phyloP scores from a whole-genome alignment of 225 moss, liverwort and hornwort species.

The Marchantia polymorpha region DNA sequence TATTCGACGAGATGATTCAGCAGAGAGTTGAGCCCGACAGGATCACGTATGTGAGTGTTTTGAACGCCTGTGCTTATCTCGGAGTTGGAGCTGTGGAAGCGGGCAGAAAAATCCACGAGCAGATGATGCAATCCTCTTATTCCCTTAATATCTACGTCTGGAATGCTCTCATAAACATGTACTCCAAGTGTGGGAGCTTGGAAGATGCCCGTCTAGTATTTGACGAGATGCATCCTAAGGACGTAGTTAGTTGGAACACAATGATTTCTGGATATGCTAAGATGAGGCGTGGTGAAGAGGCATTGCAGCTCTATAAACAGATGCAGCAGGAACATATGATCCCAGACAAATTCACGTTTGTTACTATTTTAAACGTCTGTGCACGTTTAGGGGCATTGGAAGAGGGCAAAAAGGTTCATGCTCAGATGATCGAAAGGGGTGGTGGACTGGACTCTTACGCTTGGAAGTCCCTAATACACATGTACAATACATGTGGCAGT shows the following conservation, averaged over 20 bases:
- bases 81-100: constrained; percentile 1
- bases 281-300: background rate
- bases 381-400: background rate
- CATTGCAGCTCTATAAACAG: constrained; percentile 1
- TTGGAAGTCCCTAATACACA: constrained; percentile 13
- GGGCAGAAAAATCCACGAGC: constrained; percentile 14
- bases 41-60: constrained; percentile 15
- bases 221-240: background rate
- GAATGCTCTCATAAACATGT: constrained; percentile 21
- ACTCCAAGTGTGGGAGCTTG: constrained; percentile 19
- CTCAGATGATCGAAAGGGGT: constrained; percentile 5
- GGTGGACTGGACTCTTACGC: background rate
- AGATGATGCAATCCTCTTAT: background rate
- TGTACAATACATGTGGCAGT: background rate
- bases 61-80: constrained; percentile 19
- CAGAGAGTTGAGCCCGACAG: constrained; percentile 15
- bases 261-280: constrained; percentile 1
- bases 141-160: constrained; percentile 9
- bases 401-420: constrained; percentile 20
- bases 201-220: constrained; percentile 15
- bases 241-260: constrained; percentile 20
- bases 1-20: constrained; percentile 7
- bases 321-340: constrained; percentile 16
- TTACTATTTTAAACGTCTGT: constrained; percentile 12
- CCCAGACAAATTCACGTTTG: constrained; percentile 6